Evolutionary conservation across 2,329 filamentous ascomycete species (phyloP).

Genomic region (Ceratocystis papillata): DNA sequence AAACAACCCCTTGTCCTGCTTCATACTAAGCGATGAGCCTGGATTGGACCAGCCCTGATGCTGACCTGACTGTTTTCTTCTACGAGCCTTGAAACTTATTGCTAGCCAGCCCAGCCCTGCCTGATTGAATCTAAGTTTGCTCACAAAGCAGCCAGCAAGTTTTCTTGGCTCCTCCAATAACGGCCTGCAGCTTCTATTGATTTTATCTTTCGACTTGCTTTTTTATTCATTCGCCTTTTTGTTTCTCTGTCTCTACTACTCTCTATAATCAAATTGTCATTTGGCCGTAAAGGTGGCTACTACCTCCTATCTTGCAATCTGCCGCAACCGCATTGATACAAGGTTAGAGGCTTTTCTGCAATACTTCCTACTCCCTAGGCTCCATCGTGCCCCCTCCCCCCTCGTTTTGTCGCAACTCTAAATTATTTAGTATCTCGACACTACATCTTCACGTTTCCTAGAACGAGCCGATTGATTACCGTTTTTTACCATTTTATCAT

Average conservation of each 20-base stretch:
- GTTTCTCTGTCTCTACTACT: neutral
- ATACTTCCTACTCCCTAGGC: constrained; percentile 1
- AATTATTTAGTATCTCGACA: neutral
- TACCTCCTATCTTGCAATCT: neutral
- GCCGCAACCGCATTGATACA: constrained; percentile 2
- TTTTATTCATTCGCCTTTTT: neutral
- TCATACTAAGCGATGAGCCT: constrained; percentile 4
- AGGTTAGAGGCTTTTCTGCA: neutral
- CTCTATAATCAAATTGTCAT: neutral
- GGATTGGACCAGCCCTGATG: neutral
- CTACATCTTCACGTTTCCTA: neutral
- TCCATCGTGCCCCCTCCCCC: neutral
- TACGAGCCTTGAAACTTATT: neutral
- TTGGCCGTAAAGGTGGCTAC: neutral
- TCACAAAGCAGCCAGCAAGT: neutral
- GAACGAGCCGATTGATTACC: neutral
- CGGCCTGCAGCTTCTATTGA: neutral
- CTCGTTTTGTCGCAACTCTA: constrained; percentile 1
- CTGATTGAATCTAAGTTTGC: neutral
- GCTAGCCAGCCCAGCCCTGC: neutral
- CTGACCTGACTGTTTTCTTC: neutral
- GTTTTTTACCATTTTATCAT: constrained; percentile 27
- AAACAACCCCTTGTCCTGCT: neutral
- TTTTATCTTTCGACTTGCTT: neutral
- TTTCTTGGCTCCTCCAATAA: neutral